Evolutionary conservation across 768 basidiomycete genomes (phyloP).

Genomic region (Sporobolomyces roseus): DNA sequence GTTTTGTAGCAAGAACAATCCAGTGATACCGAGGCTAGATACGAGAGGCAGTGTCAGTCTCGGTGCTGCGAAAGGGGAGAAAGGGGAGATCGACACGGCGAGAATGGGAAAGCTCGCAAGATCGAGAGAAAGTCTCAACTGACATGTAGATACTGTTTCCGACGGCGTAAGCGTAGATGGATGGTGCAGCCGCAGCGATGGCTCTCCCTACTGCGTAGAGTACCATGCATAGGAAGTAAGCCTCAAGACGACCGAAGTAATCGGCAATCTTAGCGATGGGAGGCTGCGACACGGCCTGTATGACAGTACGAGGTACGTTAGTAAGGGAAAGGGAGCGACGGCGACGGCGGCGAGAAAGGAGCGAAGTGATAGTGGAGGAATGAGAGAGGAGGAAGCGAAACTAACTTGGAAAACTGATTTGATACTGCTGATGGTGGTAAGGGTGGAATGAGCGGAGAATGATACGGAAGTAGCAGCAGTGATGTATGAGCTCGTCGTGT

Average conservation of each 20-base stretch:
- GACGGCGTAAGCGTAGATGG: conserved; percentile 30
- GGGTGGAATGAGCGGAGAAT: conserved; percentile 46
- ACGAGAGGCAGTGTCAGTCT: too few relatives aligned
- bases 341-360: too few relatives aligned
- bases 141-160: conserved; percentile 45
- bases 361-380: background rate
- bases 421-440: conserved; percentile 46
- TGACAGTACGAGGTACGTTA: background rate
- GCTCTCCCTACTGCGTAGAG: conserved; percentile 47
- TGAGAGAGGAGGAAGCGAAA: background rate
- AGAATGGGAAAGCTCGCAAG: background rate
- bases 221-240: conserved; percentile 46
- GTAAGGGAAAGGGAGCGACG: background rate
- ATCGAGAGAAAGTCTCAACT: conserved; percentile 14
- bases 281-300: conserved; percentile 45
- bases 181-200: conserved; percentile 45
- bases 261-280: conserved; percentile 49
- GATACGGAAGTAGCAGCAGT: conserved; percentile 44
- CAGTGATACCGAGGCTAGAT: conserved; percentile 47
- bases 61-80: too few relatives aligned
- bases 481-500: conserved; percentile 43
- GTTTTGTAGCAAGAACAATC: conserved; percentile 45
- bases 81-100: background rate
- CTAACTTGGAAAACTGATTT: conserved; percentile 46
- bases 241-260: conserved; percentile 46